Evolutionary conservation across 2,329 filamentous ascomycete genomes (phyloP), one percentile per base, ranked within the genome.

Genomic region (Furcasterigmium sp.): DNA sequence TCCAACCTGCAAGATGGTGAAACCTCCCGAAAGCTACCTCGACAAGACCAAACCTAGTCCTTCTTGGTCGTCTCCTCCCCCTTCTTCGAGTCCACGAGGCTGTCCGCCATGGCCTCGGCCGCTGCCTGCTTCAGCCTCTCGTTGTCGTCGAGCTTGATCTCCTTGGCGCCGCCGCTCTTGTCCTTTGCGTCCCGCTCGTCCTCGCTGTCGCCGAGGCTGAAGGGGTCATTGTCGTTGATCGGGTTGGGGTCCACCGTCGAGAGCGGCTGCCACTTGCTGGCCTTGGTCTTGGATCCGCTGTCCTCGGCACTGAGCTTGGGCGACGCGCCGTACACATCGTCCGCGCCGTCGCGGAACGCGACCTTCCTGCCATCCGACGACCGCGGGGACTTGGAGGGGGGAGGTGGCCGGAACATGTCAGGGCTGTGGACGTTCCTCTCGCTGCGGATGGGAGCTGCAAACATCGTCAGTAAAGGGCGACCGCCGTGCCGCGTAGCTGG

Each of bases 221-320:
- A 98, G 0, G 93, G 93, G 58, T 98, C 93, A 55, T 95, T 91
- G 53, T 97, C 90, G 15, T 41, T 49, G 40, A 54, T 53, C 17
- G 52, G 51, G 30, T 45, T 53, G 89, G 39, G 94, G 51, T 90
- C 87, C 13, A 96, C 82, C 0, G 84, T 77, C 11, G 91, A 89
- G 54, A 98, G 70, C 9, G 93, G 91, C 64, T 98, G 91, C 93
- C 93, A 98, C 70, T 98, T 98, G 76, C 91, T 96, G 37, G 79
- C 67, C 68, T 90, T 93, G 51, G 69, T 66, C 38, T 73, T 71
- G n/a, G 70, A 61, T 19, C 60, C 59, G 26, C 61, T 56, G 58
- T 73, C 80, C 64, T 74, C 81, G 52, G 70, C 70, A 21, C 64
- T 73, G 41, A 69, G 67, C 60, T 60, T 73, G 25, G 82, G 78